Evolutionary conservation across 2,329 filamentous ascomycete species (phyloP).

Genomic region (Chaetomium strumarium): DNA sequence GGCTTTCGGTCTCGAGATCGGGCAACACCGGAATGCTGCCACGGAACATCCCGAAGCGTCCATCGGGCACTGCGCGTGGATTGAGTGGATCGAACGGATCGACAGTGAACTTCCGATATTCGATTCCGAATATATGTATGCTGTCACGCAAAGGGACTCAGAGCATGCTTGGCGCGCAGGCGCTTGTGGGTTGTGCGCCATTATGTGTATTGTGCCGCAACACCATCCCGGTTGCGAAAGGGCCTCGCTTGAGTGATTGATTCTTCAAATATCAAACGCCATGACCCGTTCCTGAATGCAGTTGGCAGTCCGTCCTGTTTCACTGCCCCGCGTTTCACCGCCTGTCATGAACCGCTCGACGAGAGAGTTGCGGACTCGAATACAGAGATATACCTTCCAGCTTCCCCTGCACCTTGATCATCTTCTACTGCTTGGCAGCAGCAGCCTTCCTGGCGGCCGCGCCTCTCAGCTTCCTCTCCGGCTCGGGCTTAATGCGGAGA

Average conservation of each 20-base stretch:
- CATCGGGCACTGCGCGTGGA: constrained; percentile 1
- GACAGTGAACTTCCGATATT: background rate
- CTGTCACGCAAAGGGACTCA: constrained; percentile 6
- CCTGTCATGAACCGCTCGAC: constrained; percentile 14
- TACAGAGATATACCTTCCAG: constrained; percentile 19
- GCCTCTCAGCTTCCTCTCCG: constrained; percentile 71
- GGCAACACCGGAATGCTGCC: constrained; percentile 16
- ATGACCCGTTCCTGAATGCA: constrained; percentile 27
- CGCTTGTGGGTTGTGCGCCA: constrained; percentile 13
- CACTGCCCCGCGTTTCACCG: constrained; percentile 21
- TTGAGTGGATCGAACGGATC: background rate
- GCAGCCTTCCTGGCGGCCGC: constrained; percentile 73
- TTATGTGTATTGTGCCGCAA: constrained; percentile 16
- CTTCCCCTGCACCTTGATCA: constrained; percentile 2
- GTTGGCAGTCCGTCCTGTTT: constrained; percentile 24
- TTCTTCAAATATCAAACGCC: constrained; percentile 30
- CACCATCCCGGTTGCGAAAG: constrained; percentile 14
- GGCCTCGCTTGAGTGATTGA: constrained; percentile 23
- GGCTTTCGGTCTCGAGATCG: constrained; percentile 20
- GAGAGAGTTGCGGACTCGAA: constrained; percentile 18
- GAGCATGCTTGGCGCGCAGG: constrained; percentile 7
- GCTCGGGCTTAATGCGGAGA: constrained; percentile 68
- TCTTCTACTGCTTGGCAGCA: constrained; percentile 41
- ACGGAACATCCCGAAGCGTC: background rate
- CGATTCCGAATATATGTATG: constrained; percentile 6